Evolutionary conservation across 2,329 filamentous ascomycete genomes (phyloP), one percentile per base, ranked within the genome.

Genomic region (Massarina eburnea): DNA sequence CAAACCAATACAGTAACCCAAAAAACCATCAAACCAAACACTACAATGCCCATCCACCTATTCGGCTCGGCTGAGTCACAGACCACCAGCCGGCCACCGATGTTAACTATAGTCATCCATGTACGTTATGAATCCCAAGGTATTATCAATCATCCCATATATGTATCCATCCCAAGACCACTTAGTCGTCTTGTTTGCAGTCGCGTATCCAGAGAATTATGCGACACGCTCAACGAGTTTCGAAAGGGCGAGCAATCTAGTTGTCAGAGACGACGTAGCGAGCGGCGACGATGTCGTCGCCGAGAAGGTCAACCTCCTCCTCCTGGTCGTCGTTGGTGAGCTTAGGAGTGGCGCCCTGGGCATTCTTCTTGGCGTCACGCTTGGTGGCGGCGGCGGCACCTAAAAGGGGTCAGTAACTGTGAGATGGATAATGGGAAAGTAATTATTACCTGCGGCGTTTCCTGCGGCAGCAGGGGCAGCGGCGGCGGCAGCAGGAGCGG

Each of bases 291-390:
- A 43, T 37, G 44, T 51, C 58, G 36, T 41, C 51, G 5, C 46
- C 54, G 26, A 61, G 26, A 32, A 63, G 55, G 18, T 57, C 61
- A 38, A 66, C 8, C 55, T 68, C 66, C 57, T 68, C 66, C 57
- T 68, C 64, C 48, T 68, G 54, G 43, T 63, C 66, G 48, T 68
- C 66, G 44, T 66, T 43, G 46, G 63, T 66, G 48, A 68, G 43
- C 18, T 38, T 17, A 15, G 37, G 40, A 19, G 36, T 32, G 17
- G 59, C 52, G 49, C 15, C 37, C 29, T 32, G 41, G 17, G 58
- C 51, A 46, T 21, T 40, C 33, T 36, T 46, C 45, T 39, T 40
- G 46, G 55, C 47, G 17, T 43, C 49, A 22, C 56, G 56, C 56
- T 59, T 60, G 37, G 49, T 49, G 20, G 51, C 49, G 9, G 41